These are phyloP conservation scores for Kingdonia uniflora DNA, from an alignment of 164 flowering plant species.

Conservation along the genomic window DNA sequence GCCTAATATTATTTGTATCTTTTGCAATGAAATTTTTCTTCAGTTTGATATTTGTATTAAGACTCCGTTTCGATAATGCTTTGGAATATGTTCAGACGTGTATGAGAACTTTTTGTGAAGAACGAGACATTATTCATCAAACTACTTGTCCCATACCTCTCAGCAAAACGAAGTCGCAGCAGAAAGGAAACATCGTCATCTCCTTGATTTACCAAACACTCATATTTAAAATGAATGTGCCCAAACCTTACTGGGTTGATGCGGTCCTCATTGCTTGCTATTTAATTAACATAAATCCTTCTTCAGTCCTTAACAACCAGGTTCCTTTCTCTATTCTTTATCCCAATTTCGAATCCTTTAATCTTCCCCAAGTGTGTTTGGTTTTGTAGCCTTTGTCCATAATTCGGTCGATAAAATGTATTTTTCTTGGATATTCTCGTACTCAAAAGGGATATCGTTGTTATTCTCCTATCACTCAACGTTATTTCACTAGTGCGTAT, in stretches of 20 bases:
- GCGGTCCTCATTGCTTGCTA: no score
- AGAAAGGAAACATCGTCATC: no score
- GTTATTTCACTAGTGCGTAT: no score
- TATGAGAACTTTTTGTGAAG: no score
- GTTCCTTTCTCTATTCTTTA: not conserved
- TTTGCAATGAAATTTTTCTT: no score
- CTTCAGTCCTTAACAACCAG: not conserved
- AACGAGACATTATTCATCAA: no score
- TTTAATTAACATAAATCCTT: not conserved
- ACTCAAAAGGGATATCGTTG: constrained; percentile 1
- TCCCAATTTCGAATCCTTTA: no score
- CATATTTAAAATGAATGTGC: no score
- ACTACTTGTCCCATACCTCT: no score
- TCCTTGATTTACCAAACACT: not conserved
- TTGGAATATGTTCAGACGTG: not conserved
- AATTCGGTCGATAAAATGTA: not conserved
- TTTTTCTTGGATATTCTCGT: not conserved
- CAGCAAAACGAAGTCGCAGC: not conserved
- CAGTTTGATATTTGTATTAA: no score
- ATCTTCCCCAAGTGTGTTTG: no score
- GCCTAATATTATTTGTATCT: not conserved
- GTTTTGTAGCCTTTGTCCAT: not conserved
- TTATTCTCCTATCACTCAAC: not conserved
- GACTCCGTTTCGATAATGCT: not conserved
- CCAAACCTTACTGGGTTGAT: not conserved